Evolutionary conservation across 805 yeast species (phyloP), one percentile per base, ranked within the genome.

Genomic region (Candida sonorensis): DNA sequence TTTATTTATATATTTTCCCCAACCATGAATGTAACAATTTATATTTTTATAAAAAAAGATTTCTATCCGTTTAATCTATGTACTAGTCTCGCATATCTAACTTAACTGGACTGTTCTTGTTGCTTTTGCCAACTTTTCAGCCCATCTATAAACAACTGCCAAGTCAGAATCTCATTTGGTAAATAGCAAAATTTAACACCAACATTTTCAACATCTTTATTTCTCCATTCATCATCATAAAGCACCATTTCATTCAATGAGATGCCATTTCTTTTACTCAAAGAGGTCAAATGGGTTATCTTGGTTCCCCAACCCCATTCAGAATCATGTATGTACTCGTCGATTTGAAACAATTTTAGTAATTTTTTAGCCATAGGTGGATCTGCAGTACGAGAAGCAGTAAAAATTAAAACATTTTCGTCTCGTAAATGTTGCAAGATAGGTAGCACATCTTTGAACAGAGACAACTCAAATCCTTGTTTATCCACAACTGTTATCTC

Each of bases 141-240:
- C 11, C 64, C 80, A 3, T 57, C 51, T 29, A 68, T 65, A 42
- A 74, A 78, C n/a, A 72, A 48, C 13, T 57, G 45, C 66, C 77
- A 65, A 1, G 77, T 73, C 21, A 81, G 64, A 1, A 61, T 59
- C 26, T 78, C 80, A 45, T 77, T 72, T 7, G 62, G 62, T 7
- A 86, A 71, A 48, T 75, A 71, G 11, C 75, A 72, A 54, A 86
- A 86, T 32, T 72, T 68, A 17, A 84, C 85, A 4, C 87, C 87
- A 11, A 81, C 65, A 16, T 55, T 46, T 46, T 74, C 80, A 4
- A 86, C 95, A 44, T 86, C 95, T 39, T 59, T 67, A 49, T 86
- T 86, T 41, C 95, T 66, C 34, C 59, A 47, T 54, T 86, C 95
- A 53, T 86, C 95, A 50, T 86, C 95, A 47, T 75, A 86, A 2